Conservation (phyloP, 1,139 yeast genomes). For the Hanseniaspora sp. region DNA sequence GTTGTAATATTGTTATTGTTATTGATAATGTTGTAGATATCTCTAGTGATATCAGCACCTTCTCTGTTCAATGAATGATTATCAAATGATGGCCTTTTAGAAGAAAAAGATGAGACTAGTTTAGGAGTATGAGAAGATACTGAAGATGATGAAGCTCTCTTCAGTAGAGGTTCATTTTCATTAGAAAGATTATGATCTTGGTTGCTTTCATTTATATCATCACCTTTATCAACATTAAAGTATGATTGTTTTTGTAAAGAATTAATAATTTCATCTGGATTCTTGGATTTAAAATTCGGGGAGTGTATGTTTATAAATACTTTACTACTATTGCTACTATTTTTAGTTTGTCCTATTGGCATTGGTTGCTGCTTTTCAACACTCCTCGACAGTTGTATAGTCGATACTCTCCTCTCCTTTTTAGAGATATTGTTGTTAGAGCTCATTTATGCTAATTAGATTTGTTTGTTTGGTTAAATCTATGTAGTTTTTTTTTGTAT, state of each 20-base stretch:
- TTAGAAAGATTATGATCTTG: background rate
- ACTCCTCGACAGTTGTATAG: conserved; percentile 17
- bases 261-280: conserved; percentile 25
- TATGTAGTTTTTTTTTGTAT: too few species aligned
- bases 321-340: conserved; percentile 18
- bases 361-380: conserved; percentile 10
- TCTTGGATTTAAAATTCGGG: conserved; percentile 29
- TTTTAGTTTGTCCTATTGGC: conserved; percentile 12
- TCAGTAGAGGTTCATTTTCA: conserved; percentile 5
- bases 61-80: conserved; percentile 32
- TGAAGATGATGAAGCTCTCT: conserved; percentile 4
- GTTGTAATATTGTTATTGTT: conserved; percentile 22
- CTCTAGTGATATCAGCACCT: conserved; percentile 66
- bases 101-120: conserved; percentile 9
- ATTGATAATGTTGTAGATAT: conserved; percentile 36
- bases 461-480: background rate
- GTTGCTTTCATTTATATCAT: background rate
- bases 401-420: conserved; percentile 15
- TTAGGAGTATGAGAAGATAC: background rate
- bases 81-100: conserved; percentile 24
- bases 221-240: conserved; percentile 13
- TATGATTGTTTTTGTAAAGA: conserved; percentile 23
- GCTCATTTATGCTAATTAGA: background rate
- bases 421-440: background rate
- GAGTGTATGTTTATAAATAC: conserved; percentile 27